phyloP scores from a whole-genome alignment of 2,329 filamentous ascomycete species.

The Canariomyces notabilis region DNA sequence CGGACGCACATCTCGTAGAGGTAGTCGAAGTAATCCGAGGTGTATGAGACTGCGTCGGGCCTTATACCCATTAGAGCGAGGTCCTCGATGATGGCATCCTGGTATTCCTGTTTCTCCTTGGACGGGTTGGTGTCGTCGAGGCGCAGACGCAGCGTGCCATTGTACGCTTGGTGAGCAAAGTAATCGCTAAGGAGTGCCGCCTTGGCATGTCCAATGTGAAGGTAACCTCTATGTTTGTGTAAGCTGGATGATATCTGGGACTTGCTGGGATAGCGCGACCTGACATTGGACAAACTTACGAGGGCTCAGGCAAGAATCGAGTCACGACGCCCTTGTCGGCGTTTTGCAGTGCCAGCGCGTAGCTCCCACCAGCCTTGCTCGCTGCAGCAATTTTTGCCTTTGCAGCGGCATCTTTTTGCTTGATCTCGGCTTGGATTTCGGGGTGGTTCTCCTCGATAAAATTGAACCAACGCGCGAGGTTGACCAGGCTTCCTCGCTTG shows the following conservation, averaged over 20 bases:
- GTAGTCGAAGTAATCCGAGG: conserved; percentile 91
- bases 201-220: conserved; percentile 95
- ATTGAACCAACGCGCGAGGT: conserved; percentile 80
- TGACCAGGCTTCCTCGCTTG: conserved; percentile 70
- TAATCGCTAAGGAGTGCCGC: conserved; percentile 72
- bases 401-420: conserved; percentile 62
- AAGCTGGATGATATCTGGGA: conserved; percentile 16
- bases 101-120: conserved; percentile 95
- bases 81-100: conserved; percentile 91
- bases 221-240: conserved; percentile 57
- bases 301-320: conserved; percentile 90
- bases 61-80: conserved; percentile 86
- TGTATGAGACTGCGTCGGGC: conserved; percentile 81
- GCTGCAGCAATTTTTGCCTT: conserved; percentile 64
- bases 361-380: conserved; percentile 76
- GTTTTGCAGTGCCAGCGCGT: conserved; percentile 81
- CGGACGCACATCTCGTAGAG: conserved; percentile 80
- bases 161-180: conserved; percentile 90
- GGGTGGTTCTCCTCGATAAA: conserved; percentile 79
- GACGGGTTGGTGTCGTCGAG: conserved; percentile 97
- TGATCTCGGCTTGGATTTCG: conserved; percentile 67
- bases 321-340: conserved; percentile 86
- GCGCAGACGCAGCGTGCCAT: conserved; percentile 82
- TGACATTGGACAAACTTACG: conserved; percentile 48
- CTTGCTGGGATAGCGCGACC: neutral